Percentiles rank a stretch among this genome's conserved stretches.
phyloP scores from a whole-genome alignment of 2,329 filamentous ascomycete species.

The Fusarium dlaminii region DNA sequence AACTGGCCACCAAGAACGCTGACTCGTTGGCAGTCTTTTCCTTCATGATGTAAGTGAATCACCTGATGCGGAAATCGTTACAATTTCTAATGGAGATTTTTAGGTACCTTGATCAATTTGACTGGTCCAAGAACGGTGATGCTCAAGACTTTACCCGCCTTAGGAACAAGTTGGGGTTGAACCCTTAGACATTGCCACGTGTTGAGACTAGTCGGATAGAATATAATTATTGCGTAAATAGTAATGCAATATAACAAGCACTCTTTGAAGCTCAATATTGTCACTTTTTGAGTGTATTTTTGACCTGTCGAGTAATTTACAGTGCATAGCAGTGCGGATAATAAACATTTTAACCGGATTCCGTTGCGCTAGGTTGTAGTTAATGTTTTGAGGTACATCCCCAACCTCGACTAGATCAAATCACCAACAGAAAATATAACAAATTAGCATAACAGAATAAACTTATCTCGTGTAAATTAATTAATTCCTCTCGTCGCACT shows the following conservation, averaged over 20 bases:
- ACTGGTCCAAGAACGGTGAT: neutral
- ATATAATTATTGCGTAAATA: rapidly evolving
- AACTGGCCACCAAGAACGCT: neutral
- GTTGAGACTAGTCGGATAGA: neutral
- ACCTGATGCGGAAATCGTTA: rapidly evolving
- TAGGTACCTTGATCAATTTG: neutral
- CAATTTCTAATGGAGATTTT: rapidly evolving
- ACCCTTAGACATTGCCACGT: neutral
- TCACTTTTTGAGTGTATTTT: neutral
- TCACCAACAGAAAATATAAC: neutral
- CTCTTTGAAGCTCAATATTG: neutral
- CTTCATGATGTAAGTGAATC: neutral
- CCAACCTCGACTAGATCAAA: neutral
- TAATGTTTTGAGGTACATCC: too few relatives aligned
- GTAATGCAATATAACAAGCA: rapidly evolving
- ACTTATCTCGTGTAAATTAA: rapidly evolving
- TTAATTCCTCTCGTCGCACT: rapidly evolving
- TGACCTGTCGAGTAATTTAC: neutral
- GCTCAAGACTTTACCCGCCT: neutral
- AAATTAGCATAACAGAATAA: neutral
- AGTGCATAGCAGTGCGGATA: neutral
- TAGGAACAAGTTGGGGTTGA: neutral
- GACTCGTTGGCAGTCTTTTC: conserved; percentile 4
- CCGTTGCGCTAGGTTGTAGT: too few relatives aligned
- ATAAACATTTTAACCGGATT: too few relatives aligned